Conservation (phyloP, 2,329 filamentous ascomycete species). For the Epichloe aotearoae region DNA sequence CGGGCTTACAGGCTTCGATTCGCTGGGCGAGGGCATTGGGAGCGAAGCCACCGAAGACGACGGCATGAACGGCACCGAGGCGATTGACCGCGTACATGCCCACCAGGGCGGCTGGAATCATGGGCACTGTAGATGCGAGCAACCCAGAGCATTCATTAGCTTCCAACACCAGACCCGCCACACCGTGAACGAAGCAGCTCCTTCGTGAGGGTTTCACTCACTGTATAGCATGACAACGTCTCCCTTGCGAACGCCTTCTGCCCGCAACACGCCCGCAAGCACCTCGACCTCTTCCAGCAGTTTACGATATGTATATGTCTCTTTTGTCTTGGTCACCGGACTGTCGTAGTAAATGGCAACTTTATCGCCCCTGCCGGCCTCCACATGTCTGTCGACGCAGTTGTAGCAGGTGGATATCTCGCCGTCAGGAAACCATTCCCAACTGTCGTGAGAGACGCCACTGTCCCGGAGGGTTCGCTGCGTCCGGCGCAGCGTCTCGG, state of each 20-base stretch:
- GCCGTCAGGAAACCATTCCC: constrained; percentile 84
- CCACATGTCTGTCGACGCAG: constrained; percentile 80
- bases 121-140: constrained; percentile 53
- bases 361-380: constrained; percentile 57
- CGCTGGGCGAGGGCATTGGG: constrained; percentile 70
- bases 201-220: constrained; percentile 25
- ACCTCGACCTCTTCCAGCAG: constrained; percentile 69
- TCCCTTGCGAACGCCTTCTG: constrained; percentile 69
- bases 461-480: constrained; percentile 50
- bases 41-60: constrained; percentile 90
- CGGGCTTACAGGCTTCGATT: constrained; percentile 69
- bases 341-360: constrained; percentile 80
- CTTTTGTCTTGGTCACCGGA: constrained; percentile 62
- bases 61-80: constrained; percentile 76
- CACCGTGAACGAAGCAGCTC: not conserved
- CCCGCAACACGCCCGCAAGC: constrained; percentile 67
- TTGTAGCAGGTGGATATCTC: constrained; percentile 89
- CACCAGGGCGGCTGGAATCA: constrained; percentile 82
- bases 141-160: not conserved
- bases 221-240: constrained; percentile 87
- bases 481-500: constrained; percentile 42
- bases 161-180: constrained; percentile 3
- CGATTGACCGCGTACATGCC: constrained; percentile 72
- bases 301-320: constrained; percentile 60
- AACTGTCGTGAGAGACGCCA: constrained; percentile 56